These are phyloP conservation scores for Cyamopsis tetragonoloba DNA, from an alignment of 306 rosid genomes.

Conservation along the genomic window DNA sequence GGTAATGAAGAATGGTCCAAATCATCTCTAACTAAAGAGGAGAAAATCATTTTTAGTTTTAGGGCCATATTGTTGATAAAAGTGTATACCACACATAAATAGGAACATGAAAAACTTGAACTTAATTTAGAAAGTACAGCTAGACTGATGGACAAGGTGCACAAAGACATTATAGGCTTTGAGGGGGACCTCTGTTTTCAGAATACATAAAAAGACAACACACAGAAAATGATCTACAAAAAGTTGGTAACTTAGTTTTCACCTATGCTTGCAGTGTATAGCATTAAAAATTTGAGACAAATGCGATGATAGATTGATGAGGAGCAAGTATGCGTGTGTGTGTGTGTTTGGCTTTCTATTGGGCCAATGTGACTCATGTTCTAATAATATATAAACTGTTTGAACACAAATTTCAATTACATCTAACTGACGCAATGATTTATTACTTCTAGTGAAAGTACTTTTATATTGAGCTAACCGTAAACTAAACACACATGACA, in stretches of 20 bases:
- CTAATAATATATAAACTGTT: too few relatives aligned
- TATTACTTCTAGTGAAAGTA: too few relatives aligned
- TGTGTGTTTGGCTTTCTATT: too few relatives aligned
- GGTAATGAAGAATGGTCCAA: slow-evolving; percentile 27
- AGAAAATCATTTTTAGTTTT: slow-evolving; percentile 11
- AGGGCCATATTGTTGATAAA: slow-evolving; percentile 21
- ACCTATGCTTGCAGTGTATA: slow-evolving; percentile 21
- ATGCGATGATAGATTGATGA: slow-evolving; percentile 16
- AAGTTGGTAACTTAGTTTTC: slow-evolving; percentile 23
- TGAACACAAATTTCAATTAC: too few relatives aligned
- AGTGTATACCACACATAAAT: slow-evolving; percentile 19
- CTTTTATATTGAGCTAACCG: too few relatives aligned
- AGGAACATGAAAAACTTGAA: slow-evolving; percentile 16
- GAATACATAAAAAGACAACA: background rate
- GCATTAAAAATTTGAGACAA: slow-evolving; percentile 18
- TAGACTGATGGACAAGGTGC: slow-evolving; percentile 26
- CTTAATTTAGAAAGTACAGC: slow-evolving; percentile 35
- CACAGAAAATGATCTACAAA: slow-evolving; percentile 2
- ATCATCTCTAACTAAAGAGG: slow-evolving; percentile 13
- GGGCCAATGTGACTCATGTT: too few relatives aligned
- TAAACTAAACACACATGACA: too few relatives aligned
- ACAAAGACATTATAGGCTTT: slow-evolving; percentile 22
- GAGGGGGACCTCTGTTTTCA: slow-evolving; percentile 35
- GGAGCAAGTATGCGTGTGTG: too few relatives aligned
- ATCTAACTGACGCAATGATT: too few relatives aligned